Evolutionary conservation across 78 protist genomes (phyloP).

Genomic region (Dictyostelium capitatum): DNA sequence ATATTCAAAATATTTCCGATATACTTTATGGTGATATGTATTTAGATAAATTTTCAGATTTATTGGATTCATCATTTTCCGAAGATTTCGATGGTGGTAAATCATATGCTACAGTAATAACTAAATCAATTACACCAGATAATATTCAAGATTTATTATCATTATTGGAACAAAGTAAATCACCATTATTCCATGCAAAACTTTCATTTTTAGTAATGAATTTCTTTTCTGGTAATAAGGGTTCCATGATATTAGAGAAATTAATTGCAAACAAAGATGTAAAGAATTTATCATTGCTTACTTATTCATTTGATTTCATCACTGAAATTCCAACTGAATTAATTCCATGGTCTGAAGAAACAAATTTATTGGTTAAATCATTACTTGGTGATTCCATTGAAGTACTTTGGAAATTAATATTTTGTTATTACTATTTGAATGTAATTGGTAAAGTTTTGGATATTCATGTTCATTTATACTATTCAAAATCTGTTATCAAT

Average conservation of each 20-base stretch:
- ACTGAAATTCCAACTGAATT: conserved; percentile 38
- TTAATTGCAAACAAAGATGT: conserved; percentile 47
- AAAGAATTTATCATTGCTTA: conserved; percentile 24
- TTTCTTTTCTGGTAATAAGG: conserved; percentile 57
- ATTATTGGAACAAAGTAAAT: conserved; percentile 11
- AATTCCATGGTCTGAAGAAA: conserved; percentile 66
- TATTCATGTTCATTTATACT: conserved; percentile 73
- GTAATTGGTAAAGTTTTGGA: conserved; percentile 69
- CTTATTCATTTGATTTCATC: conserved; percentile 43
- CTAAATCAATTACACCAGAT: conserved; percentile 38
- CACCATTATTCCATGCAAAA: conserved; percentile 62
- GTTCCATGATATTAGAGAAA: conserved; percentile 29
- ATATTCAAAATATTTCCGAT: conserved; percentile 43
- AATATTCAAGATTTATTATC: conserved; percentile 27
- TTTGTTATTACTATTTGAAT: conserved; percentile 40
- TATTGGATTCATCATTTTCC: conserved; percentile 21
- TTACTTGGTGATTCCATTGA: conserved; percentile 47
- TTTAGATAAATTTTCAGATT: conserved; percentile 61
- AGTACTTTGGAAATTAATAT: conserved; percentile 14
- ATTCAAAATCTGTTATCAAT: conserved; percentile 27
- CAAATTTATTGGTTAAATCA: conserved; percentile 7
- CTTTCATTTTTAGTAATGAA: conserved; percentile 20
- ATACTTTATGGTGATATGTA: conserved; percentile 73
- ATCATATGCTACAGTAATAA: conserved; percentile 50
- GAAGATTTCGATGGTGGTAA: conserved; percentile 75